Evolutionary conservation across 1,284 basidiomycete species (phyloP), one percentile per base, ranked within the genome.

Genomic region (Polyporus tsugae): DNA sequence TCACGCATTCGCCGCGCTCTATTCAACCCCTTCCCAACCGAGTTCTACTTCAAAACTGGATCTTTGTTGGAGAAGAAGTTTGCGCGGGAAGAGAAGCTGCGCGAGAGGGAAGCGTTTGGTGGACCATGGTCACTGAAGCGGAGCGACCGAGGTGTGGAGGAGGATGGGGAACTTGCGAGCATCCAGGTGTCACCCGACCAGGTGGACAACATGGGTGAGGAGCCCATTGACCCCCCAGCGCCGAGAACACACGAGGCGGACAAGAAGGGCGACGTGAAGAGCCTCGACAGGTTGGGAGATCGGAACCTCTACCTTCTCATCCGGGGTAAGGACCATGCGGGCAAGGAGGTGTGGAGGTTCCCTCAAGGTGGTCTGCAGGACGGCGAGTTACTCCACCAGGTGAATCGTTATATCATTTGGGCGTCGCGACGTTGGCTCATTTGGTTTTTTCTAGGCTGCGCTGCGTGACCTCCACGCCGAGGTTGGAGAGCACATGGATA

Each of bases 31-130:
- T 92, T 96, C 80, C 92, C 95, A 19, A 87, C 90, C 66, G 91
- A 95, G 55, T 97, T 98, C 80, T 99, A 98, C 85, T 99, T 98
- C 87, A 97, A 97, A 81, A 90, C 92, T 68, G 97, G 96, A 0
- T 95, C 95, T 0, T 86, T 95, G 3, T 88, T 97, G 41, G 92
- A 97, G 78, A 90, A 91, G 53, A 88, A 92, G 61, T 98, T 96
- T 78, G 89, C 85, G 60, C 80, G 88, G 63, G 89, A 94, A 75
- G 92, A 96, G 76, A 86, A 89, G 66, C 83, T 85, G 71, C 86
- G 91, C 62, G 94, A 95, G 75, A 82, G 84, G 46, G 82, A 84
- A 65, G 90, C 90, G 1, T 96, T 95, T 79, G 94, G 94, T 15
- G 70, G 75, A 1, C 68, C 72, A 19, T 71, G 70, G 68, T 64